Conservation (phyloP, 257 asterid genomes). For the Plantago major region DNA sequence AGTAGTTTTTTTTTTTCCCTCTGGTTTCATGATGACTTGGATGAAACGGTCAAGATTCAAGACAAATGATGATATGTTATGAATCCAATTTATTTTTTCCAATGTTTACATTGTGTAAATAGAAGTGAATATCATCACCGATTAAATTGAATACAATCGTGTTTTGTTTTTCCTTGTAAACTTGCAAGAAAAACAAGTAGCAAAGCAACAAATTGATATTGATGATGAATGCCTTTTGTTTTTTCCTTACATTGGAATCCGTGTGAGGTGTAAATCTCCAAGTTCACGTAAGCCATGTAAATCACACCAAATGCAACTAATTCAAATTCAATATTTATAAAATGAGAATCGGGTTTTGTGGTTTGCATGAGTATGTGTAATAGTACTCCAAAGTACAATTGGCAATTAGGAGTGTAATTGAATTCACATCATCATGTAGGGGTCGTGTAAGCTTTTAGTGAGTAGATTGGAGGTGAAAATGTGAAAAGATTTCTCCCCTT, state of each 20-base stretch:
- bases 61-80: too few species aligned
- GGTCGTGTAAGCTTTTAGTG: not conserved
- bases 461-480: not conserved
- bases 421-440: slow-evolving; percentile 1
- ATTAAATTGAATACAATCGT: too few species aligned
- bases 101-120: too few species aligned
- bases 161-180: not conserved
- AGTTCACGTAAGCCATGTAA: too few species aligned
- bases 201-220: not conserved
- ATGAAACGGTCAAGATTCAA: too few species aligned
- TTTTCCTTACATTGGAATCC: not conserved
- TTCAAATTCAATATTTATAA: not conserved
- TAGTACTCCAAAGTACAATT: not conserved
- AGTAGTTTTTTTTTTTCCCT: too few species aligned
- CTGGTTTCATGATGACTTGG: too few species aligned
- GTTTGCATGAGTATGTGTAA: not conserved
- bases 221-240: too few species aligned
- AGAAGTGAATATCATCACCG: too few species aligned
- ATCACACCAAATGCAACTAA: too few species aligned
- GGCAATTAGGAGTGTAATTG: not conserved
- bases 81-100: too few species aligned
- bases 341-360: not conserved
- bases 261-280: too few species aligned
- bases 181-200: not conserved
- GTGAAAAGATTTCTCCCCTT: not conserved